Conservation (phyloP, 139 green algal species). For the Chlamydomonas eustigma region DNA sequence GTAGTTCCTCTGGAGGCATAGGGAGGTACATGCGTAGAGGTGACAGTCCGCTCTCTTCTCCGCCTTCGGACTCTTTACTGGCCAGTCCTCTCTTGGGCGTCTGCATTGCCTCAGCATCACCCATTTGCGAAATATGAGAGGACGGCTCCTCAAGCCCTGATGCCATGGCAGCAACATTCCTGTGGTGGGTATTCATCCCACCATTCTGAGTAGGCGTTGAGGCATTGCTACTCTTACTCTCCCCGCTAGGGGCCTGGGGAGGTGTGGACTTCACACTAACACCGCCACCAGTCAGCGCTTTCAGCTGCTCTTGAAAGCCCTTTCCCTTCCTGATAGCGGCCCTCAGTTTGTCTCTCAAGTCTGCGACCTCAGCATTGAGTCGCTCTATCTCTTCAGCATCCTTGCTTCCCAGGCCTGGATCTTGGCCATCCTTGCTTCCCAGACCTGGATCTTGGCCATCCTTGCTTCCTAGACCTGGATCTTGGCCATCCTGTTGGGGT, state of each 20-base stretch:
- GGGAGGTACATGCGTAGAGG: background rate
- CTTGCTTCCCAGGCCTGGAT: background rate
- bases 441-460: too few species aligned
- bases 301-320: constrained; percentile 23
- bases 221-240: background rate
- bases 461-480: too few species aligned
- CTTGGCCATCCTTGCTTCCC: too few species aligned
- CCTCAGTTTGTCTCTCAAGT: constrained; percentile 18
- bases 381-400: background rate
- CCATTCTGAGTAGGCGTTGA: background rate
- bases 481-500: too few species aligned
- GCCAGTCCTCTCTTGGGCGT: too few species aligned
- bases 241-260: background rate
- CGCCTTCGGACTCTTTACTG: too few species aligned
- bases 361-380: background rate
- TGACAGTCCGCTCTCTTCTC: background rate
- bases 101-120: background rate
- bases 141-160: too few species aligned
- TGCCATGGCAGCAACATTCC: background rate
- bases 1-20: background rate
- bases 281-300: background rate
- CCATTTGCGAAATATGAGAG: too few species aligned
- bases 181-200: background rate
- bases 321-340: constrained; percentile 30
- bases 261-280: background rate